Base-by-base conservation (phyloP, 1,139 yeast genomes). In the Candida sanyaensis region DNA sequence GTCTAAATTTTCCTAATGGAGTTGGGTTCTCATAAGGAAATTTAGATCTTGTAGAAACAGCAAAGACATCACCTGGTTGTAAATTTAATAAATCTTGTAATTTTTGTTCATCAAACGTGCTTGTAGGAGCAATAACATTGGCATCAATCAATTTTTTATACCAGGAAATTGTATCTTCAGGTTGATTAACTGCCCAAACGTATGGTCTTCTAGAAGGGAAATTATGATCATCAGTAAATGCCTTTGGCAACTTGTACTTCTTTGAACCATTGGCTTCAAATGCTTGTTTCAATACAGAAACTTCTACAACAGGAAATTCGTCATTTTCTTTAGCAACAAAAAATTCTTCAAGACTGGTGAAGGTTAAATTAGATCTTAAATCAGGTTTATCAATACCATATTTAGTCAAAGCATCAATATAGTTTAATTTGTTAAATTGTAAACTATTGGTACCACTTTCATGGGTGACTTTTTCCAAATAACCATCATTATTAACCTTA, bases 311-410 rank as follows among this genome's bases (percentile, higher is more conserved):
- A 0, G 90, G 86, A 51, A 80, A 87, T 0, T 66, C 72, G 0
- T 66, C 52, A 55, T 66, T 63, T 4, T 67, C 69, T 2, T 54
- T 56, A 3, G 76, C 70, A 6, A 46, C 55, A 41, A 75, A 80
- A 53, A 56, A 73, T 2, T 65, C 62, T 1, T 79, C 67, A 27
- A 91, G 58, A 50, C 81, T 74, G 2, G 62, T 54, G 39, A 92
- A 80, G 34, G 73, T 65, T 38, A 89, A 58, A 6, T 69, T 65
- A 0, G 87, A 85, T 51, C 97, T 75, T 55, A 93, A 66, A 63
- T 93, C 98, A 0, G 99, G 99, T 64, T 93, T 93, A 62, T 93
- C 99, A 46, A 92, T 88, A 24, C 99, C 99, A 60, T 82, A 93
- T 24, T 69, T 71, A 1, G 79, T 62, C 65, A 95, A 76, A 0